phyloP scores from a whole-genome alignment of 495 filamentous ascomycete species.

The Cercophora sp. region DNA sequence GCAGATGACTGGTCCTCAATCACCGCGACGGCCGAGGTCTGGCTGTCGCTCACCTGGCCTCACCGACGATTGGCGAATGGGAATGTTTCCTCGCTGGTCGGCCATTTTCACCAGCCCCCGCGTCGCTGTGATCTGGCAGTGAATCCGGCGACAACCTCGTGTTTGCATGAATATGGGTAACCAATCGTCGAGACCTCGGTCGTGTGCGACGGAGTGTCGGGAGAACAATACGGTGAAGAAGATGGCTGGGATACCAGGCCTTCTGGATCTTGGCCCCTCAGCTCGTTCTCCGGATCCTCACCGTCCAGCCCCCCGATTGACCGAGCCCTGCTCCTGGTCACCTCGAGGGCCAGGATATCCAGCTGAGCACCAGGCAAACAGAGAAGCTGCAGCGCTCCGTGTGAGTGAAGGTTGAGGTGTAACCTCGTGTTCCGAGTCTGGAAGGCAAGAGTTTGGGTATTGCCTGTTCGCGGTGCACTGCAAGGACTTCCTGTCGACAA shows the following conservation, averaged over 20 bases:
- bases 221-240: no score
- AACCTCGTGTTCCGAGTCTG: conserved; percentile 13
- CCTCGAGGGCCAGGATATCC: neutral
- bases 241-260: no score
- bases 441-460: conserved; percentile 11
- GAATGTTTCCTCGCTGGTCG: conserved; percentile 5
- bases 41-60: conserved; percentile 3
- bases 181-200: no score
- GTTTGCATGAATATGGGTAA: conserved; percentile 5
- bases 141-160: conserved; percentile 6
- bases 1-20: no score
- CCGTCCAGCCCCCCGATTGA: neutral
- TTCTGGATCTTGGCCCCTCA: no score
- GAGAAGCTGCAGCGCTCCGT: neutral
- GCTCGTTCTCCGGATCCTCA: neutral
- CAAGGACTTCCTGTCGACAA: conserved; percentile 12
- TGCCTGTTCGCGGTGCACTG: conserved; percentile 9
- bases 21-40: neutral
- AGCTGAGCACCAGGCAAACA: conserved; percentile 4
- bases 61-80: conserved; percentile 6
- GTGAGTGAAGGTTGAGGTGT: conserved; percentile 2
- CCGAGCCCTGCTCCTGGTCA: conserved; percentile 4
- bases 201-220: no score
- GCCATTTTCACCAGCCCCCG: neutral
- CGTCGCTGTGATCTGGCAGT: neutral